Evolutionary conservation across 371 early-diverging fungal species (phyloP).

Genomic region (Mucor indicus): DNA sequence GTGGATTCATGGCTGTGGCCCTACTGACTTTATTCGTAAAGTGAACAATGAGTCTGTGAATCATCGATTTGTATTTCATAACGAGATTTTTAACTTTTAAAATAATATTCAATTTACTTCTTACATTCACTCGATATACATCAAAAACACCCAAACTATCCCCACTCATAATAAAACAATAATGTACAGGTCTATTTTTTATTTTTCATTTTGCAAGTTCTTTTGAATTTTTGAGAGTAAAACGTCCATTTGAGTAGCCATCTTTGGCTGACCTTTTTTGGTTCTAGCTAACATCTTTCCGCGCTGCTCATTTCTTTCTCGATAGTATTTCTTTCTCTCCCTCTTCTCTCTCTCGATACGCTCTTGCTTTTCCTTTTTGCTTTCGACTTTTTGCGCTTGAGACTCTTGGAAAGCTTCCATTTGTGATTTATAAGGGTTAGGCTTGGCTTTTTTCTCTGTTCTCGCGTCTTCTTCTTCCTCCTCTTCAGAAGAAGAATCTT

Average conservation of each 20-base stretch:
- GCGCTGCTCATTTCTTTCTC: constrained; percentile 53
- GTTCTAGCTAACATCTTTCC: constrained; percentile 58
- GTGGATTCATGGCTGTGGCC: too few species aligned
- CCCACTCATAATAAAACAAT: too few species aligned
- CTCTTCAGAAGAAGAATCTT: constrained; percentile 25
- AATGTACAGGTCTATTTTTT: too few species aligned
- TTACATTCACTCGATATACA: too few species aligned
- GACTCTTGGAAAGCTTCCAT: constrained; percentile 53
- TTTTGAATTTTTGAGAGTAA: constrained; percentile 59
- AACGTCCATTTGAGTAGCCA: constrained; percentile 62
- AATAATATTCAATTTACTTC: too few species aligned
- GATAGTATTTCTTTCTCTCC: constrained; percentile 51
- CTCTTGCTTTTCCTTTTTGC: constrained; percentile 31
- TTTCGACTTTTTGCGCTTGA: constrained; percentile 40
- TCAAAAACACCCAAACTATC: too few species aligned
- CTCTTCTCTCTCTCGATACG: constrained; percentile 42
- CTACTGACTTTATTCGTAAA: too few species aligned
- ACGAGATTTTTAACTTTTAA: too few species aligned
- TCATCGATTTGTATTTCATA: too few species aligned
- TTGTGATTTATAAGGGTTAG: constrained; percentile 62
- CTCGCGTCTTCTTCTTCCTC: constrained; percentile 31
- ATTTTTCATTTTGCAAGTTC: too few species aligned
- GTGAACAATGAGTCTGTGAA: too few species aligned
- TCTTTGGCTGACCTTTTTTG: constrained; percentile 60
- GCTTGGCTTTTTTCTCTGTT: constrained; percentile 27